phyloP scores from a whole-genome alignment of 345 rosid genomes.

The Acer saccharum region DNA sequence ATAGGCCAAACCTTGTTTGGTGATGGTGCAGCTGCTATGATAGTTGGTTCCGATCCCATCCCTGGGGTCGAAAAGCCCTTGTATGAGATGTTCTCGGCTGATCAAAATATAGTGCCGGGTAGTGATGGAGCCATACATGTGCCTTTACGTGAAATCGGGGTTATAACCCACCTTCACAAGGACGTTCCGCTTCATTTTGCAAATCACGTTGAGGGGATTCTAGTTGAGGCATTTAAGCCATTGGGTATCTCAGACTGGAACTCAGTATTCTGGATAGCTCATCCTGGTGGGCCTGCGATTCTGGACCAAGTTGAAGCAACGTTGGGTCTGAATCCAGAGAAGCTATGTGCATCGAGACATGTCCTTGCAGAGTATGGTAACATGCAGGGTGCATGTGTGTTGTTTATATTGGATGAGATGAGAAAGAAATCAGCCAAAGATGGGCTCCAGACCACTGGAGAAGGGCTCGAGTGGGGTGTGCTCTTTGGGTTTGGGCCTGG shows the following conservation, averaged over 20 bases:
- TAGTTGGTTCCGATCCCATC: slow-evolving; percentile 44
- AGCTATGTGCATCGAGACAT: slow-evolving; percentile 32
- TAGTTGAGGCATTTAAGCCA: slow-evolving; percentile 39
- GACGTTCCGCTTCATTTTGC: slow-evolving; percentile 43
- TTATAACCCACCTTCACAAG: slow-evolving; percentile 38
- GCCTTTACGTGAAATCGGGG: slow-evolving; percentile 46
- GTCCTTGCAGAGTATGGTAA: slow-evolving; percentile 48
- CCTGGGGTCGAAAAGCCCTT: slow-evolving; percentile 35
- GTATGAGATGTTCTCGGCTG: slow-evolving; percentile 40
- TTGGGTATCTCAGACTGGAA: slow-evolving; percentile 51
- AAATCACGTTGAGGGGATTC: slow-evolving; percentile 35
- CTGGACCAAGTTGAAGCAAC: slow-evolving; percentile 41
- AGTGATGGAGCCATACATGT: slow-evolving; percentile 45
- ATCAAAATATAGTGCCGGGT: slow-evolving; percentile 40
- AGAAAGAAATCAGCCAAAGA: slow-evolving; percentile 36
- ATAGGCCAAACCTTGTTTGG: slow-evolving; percentile 50
- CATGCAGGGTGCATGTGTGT: slow-evolving; percentile 43
- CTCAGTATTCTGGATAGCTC: slow-evolving; percentile 47
- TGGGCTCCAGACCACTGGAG: slow-evolving; percentile 40
- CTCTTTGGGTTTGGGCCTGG: slow-evolving; percentile 56
- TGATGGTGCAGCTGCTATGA: slow-evolving; percentile 48
- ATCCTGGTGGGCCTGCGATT: slow-evolving; percentile 53
- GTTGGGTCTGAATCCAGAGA: slow-evolving; percentile 36
- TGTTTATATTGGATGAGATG: slow-evolving; percentile 48
- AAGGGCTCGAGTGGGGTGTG: slow-evolving; percentile 56